Evolutionary conservation across 2,329 filamentous ascomycete genomes (phyloP).

Genomic region (Zymoseptoria ardabiliae): DNA sequence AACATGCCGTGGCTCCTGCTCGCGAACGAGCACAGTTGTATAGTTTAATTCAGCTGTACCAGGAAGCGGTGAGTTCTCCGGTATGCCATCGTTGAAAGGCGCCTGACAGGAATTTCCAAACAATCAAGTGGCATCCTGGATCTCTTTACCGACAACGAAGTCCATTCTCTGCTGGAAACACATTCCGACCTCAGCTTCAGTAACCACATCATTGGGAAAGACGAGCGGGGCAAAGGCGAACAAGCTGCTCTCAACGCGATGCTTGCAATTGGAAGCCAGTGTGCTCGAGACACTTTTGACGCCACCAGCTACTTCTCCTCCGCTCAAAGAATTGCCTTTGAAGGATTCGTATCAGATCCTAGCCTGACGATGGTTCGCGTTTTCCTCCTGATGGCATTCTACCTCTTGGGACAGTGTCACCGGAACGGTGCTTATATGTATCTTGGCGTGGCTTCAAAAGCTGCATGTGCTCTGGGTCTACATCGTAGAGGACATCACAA

Average conservation of each 20-base stretch:
- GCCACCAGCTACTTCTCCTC: constrained; percentile 40
- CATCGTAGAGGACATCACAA: constrained; percentile 33
- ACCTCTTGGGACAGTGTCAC: constrained; percentile 52
- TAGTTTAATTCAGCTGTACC: constrained; percentile 29
- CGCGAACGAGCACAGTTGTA: constrained; percentile 29
- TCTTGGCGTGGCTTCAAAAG: constrained; percentile 51
- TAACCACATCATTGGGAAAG: constrained; percentile 13
- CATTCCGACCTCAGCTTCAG: constrained; percentile 16
- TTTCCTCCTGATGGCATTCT: constrained; percentile 53
- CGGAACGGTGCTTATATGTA: constrained; percentile 58
- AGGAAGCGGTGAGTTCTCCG: constrained; percentile 26
- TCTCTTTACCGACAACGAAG: constrained; percentile 28
- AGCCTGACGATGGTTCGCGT: constrained; percentile 46
- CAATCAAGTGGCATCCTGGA: constrained; percentile 39
- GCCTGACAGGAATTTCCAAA: constrained; percentile 17
- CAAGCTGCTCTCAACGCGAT: constrained; percentile 32
- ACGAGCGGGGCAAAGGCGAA: constrained; percentile 32
- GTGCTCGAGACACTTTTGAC: constrained; percentile 21
- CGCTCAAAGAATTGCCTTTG: constrained; percentile 44
- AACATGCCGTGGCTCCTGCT: constrained; percentile 17
- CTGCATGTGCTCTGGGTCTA: constrained; percentile 51
- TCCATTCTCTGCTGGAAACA: constrained; percentile 12
- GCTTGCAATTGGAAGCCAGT: constrained; percentile 49
- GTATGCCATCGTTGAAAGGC: constrained; percentile 7
- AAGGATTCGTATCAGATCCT: constrained; percentile 47